A percentile compares a stretch with the other conserved stretches of the same genome.
Evolutionary conservation across 164 flowering plant genomes (phyloP).

Genomic region (Vitis labrusca): DNA sequence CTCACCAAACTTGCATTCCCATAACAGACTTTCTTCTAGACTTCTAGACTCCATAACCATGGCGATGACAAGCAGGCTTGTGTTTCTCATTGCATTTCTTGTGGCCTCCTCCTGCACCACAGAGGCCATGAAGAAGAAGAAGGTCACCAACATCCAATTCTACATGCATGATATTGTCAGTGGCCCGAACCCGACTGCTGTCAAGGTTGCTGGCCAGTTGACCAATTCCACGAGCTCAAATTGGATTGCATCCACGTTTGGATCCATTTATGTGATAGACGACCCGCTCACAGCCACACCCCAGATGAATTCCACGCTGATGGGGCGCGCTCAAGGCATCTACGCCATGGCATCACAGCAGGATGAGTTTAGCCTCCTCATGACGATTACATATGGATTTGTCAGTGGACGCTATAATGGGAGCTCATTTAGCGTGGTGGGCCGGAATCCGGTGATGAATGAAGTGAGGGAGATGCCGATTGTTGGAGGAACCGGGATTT

Average conservation of each 20-base stretch:
- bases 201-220: constrained; percentile 22
- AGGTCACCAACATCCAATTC: constrained; percentile 25
- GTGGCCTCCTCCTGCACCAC: background rate
- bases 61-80: background rate
- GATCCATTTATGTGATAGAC: constrained; percentile 28
- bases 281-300: constrained; percentile 30
- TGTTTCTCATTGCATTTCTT: constrained; percentile 15
- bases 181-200: constrained; percentile 30
- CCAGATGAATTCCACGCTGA: constrained; percentile 17
- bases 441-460: constrained; percentile 34
- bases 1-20: too few species aligned
- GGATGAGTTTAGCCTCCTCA: constrained; percentile 27
- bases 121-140: constrained; percentile 21
- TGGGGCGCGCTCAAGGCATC: constrained; percentile 42
- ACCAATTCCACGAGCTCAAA: constrained; percentile 13
- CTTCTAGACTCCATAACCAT: background rate
- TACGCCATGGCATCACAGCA: constrained; percentile 29
- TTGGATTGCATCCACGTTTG: constrained; percentile 22
- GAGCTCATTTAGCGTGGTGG: constrained; percentile 38
- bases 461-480: constrained; percentile 42
- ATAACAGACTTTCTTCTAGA: too few species aligned
- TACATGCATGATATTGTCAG: constrained; percentile 34
- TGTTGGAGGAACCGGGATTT: constrained; percentile 46
- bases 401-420: constrained; percentile 32
- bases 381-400: constrained; percentile 23